Base-by-base conservation (phyloP, 768 basidiomycete species). In the Gloeostereum incarnatum region DNA sequence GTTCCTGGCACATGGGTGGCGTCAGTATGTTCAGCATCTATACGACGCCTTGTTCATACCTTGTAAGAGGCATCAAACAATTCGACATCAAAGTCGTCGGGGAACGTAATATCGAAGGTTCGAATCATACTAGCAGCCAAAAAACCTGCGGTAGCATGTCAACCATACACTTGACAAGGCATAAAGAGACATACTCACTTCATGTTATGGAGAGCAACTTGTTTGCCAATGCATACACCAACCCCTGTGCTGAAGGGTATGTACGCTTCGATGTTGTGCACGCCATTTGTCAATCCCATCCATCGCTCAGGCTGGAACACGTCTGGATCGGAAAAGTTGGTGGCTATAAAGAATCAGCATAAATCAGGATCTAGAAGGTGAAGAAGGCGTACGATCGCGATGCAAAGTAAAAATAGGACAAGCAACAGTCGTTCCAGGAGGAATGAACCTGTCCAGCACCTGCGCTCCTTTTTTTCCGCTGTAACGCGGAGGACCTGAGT, bases 221-320 rank as follows among this genome's bases (percentile, higher is more conserved):
- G 29, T 20, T 39, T 39, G 3, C 38, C 38, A 11, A 39, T 39
- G 31, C 38, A 39, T 4, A 39, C 31, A 16, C 38, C 38, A 18
- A 16, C 7, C 8, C 38, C 38, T 19, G 8, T 7, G 13, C 18
- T 13, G 18, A 39, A 39, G 4, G 38, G 38, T 21, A 39, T 23
- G 38, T 17, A 39, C 3, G 38, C 38, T 8, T 39, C 38, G 19
- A 14, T 10, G 22, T 33, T 33, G 17, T 39, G 38, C 23, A 20
- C 9, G 22, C 26, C 29, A 6, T n/a, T 21, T 3, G 22, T 13
- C 10, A 10, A 8, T n/a, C 31, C 38, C 29, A 39, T 14, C 38
- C 38, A 39, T 33, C 38, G 27, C 9, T 21, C 31, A 14, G 38
- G 38, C 10, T 4, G 14, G 31, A 39, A 39, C 14, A 14, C 18